Conservation (phyloP, 2,329 filamentous ascomycete genomes). For the Verticillium alfalfae region DNA sequence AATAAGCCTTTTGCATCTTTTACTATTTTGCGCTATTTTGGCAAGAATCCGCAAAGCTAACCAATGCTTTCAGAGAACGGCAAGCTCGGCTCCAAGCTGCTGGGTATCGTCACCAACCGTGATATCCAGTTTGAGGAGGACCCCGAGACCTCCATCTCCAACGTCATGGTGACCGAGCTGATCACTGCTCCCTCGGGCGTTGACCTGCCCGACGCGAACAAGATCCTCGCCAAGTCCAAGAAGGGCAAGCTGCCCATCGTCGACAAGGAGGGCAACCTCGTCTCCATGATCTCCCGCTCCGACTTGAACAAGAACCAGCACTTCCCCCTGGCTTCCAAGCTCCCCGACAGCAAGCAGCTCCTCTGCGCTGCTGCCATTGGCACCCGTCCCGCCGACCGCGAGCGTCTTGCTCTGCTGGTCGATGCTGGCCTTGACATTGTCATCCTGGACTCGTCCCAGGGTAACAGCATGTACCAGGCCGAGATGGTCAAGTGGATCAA, state of each 20-base stretch:
- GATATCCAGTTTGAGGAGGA: slow-evolving; percentile 96
- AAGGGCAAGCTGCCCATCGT: slow-evolving; percentile 97
- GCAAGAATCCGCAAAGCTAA: not conserved
- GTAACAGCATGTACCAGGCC: slow-evolving; percentile 97
- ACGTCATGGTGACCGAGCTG: slow-evolving; percentile 93
- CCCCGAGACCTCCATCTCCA: slow-evolving; percentile 64
- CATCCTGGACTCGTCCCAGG: slow-evolving; percentile 91
- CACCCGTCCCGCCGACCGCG: slow-evolving; percentile 89
- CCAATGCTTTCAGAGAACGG: slow-evolving; percentile 63
- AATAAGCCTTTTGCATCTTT: not conserved
- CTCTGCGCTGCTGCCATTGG: slow-evolving; percentile 94
- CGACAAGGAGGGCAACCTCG: slow-evolving; percentile 74
- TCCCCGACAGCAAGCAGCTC: slow-evolving; percentile 94
- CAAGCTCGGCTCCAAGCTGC: slow-evolving; percentile 87
- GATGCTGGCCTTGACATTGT: slow-evolving; percentile 95
- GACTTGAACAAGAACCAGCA: slow-evolving; percentile 98
- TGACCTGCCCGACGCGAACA: slow-evolving; percentile 82
- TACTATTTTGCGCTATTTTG: not conserved
- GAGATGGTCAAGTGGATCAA: slow-evolving; percentile 98
- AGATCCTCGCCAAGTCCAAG: slow-evolving; percentile 88
- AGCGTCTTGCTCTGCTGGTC: slow-evolving; percentile 77
- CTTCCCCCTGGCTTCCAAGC: slow-evolving; percentile 93
- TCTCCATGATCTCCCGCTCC: slow-evolving; percentile 88
- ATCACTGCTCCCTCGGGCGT: slow-evolving; percentile 82
- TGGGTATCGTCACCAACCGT: slow-evolving; percentile 96